Evolutionary conservation across 108 stramenopile species (phyloP).

Genomic region (Nannochloropsis oceanica): DNA sequence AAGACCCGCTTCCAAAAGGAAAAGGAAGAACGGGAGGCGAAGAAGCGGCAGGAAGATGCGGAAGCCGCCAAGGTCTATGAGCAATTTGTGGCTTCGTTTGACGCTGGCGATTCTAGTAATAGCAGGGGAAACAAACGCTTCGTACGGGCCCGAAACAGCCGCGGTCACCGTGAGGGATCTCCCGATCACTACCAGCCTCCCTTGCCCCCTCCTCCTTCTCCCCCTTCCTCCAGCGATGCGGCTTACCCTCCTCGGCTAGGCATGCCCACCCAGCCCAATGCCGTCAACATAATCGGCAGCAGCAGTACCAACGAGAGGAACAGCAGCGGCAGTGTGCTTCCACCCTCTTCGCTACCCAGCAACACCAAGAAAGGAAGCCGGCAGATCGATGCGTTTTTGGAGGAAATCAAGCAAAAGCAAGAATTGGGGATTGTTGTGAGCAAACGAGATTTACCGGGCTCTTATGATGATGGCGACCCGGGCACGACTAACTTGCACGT

Average conservation of each 20-base stretch:
- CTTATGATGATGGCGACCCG: conserved; percentile 30
- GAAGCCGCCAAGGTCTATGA: conserved; percentile 39
- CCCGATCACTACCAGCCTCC: neutral
- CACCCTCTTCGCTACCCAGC: neutral
- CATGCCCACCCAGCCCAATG: neutral
- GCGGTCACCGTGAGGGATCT: neutral
- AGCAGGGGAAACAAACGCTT: conserved; percentile 18
- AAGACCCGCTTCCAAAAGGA: conserved; percentile 39
- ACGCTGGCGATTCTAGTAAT: conserved; percentile 1
- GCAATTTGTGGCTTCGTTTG: conserved; percentile 35
- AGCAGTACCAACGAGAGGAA: neutral
- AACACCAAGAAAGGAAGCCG: neutral
- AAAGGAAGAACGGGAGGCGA: conserved; percentile 28
- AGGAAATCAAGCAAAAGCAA: conserved; percentile 14
- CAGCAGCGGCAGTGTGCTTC: neutral
- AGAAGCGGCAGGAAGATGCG: conserved; percentile 32
- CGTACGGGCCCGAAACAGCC: conserved; percentile 3
- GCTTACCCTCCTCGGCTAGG: neutral
- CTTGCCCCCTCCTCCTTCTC: neutral
- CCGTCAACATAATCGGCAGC: neutral
- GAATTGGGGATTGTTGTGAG: neutral
- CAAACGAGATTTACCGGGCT: conserved; percentile 12
- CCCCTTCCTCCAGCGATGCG: neutral
- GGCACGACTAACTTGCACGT: conserved; percentile 37
- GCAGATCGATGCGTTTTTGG: conserved; percentile 26